Base-by-base conservation (phyloP, 345 rosid genomes). In the Eutrema heterophyllum region DNA sequence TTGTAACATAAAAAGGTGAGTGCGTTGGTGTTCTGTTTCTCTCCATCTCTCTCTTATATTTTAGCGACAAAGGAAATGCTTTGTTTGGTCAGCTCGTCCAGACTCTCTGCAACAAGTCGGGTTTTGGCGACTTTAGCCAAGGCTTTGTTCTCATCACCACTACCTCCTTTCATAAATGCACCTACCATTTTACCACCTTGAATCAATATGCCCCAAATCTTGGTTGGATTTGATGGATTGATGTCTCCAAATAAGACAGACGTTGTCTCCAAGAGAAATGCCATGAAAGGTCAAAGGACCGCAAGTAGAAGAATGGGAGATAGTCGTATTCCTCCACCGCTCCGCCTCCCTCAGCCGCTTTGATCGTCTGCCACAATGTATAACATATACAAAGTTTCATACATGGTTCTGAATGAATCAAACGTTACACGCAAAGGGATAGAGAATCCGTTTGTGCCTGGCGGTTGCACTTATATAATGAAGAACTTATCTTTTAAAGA, bases 251-350 rank as follows among this genome's bases (percentile, higher is more conserved):
- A 95, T 1, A 95, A 79, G 44, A 91, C 96, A 0, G 93, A 77
- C 95, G 53, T 91, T 94, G 86, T 91, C 98, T 41, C n/a, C n/a
- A n/a, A 3, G 91, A 94, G 84, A 94, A 94, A 57, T 94, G 98
- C 98, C 98, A 94, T 11, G 98, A 85, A 24, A 94, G 96, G 71
- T 86, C 88, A 45, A 94, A 94, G 70, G 98, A 72, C 10, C 98
- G 96, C 10, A 97, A 94, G 77, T 94, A 94, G 90, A 94, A 94
- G 86, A 50, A 91, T 33, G 97, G 98, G 39, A 94, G 97, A 80
- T 91, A 94, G 77, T 94, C 95, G 40, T 94, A 94, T 51, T 79
- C 97, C 18, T 88, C 95, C 44, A 88, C 71, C 6, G 86, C 64
- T 74, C 84, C 86, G 9, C 92, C 96, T 51, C 82, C 87, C 76